phyloP scores from a whole-genome alignment of 345 rosid genomes.

The Pugionium dolabratum region DNA sequence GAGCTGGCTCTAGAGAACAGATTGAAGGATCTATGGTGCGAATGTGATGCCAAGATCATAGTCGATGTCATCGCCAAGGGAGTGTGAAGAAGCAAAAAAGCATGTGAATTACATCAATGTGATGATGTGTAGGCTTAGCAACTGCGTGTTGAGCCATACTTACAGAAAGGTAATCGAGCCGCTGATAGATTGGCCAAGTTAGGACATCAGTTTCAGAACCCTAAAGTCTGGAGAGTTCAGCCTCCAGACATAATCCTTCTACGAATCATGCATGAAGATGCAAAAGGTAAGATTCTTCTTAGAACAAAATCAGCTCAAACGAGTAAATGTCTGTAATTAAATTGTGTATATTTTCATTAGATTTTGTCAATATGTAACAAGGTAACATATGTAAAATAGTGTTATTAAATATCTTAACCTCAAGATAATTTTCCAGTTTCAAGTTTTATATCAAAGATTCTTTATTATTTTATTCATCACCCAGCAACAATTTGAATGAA shows the following conservation, averaged over 20 bases:
- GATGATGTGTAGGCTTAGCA: conserved; percentile 58
- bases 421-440: neutral
- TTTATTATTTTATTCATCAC: conserved; percentile 21
- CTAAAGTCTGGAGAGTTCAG: conserved; percentile 54
- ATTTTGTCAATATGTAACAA: conserved; percentile 15
- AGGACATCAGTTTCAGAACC: conserved; percentile 59
- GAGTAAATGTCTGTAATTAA: conserved; percentile 3
- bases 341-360: conserved; percentile 12
- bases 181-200: conserved; percentile 73
- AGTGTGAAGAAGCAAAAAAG: conserved; percentile 49
- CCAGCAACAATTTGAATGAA: conserved; percentile 27
- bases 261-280: conserved; percentile 68
- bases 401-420: conserved; percentile 15
- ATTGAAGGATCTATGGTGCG: conserved; percentile 74
- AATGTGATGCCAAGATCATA: conserved; percentile 73
- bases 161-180: conserved; percentile 72
- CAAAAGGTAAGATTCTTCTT: conserved; percentile 58
- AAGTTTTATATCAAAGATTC: conserved; percentile 5
- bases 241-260: conserved; percentile 60
- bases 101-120: conserved; percentile 50
- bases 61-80: conserved; percentile 55
- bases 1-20: conserved; percentile 78
- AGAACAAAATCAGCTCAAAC: conserved; percentile 45
- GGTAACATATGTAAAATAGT: conserved; percentile 10
- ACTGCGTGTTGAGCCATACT: conserved; percentile 54